A percentile compares a stretch with the other conserved stretches of the same genome.
phyloP scores from a whole-genome alignment of 1,284 basidiomycete genomes.

The Pholiota adiposa region DNA sequence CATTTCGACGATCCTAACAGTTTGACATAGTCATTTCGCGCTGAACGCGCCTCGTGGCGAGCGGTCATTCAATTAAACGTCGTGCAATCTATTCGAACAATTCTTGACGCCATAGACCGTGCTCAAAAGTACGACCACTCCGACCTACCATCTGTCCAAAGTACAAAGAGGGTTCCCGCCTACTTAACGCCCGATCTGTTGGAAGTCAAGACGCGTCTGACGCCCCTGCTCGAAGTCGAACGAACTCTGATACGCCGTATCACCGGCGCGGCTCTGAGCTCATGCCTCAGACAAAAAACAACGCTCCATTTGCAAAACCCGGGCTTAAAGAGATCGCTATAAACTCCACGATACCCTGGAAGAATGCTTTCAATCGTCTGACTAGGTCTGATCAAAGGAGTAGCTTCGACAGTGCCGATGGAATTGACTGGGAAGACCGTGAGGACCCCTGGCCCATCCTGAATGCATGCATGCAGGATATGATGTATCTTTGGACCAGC shows the following conservation, averaged over 20 bases:
- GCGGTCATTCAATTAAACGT: conserved; percentile 76
- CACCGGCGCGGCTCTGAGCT: conserved; percentile 32
- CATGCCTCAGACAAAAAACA: conserved; percentile 25
- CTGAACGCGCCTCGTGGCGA: conserved; percentile 69
- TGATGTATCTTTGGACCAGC: conserved; percentile 59
- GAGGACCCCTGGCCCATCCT: conserved; percentile 48
- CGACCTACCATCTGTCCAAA: conserved; percentile 17
- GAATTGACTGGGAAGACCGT: conserved; percentile 44
- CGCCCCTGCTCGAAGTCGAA: conserved; percentile 66
- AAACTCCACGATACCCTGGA: conserved; percentile 45
- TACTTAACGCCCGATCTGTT: conserved; percentile 50
- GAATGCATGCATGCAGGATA: conserved; percentile 51
- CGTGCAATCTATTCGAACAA: conserved; percentile 66
- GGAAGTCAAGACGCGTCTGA: conserved; percentile 58
- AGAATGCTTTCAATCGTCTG: conserved; percentile 36
- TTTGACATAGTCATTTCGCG: conserved; percentile 49
- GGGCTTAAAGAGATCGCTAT: conserved; percentile 42
- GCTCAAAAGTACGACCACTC: conserved; percentile 33
- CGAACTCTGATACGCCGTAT: conserved; percentile 56
- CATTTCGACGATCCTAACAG: background rate
- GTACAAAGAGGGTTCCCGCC: conserved; percentile 16
- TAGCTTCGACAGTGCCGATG: conserved; percentile 39
- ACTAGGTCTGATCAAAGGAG: conserved; percentile 27
- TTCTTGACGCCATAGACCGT: conserved; percentile 60
- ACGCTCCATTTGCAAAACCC: conserved; percentile 12